Evolutionary conservation across 2,329 filamentous ascomycete species (phyloP).

Genomic region (Byssochlamys sp.): DNA sequence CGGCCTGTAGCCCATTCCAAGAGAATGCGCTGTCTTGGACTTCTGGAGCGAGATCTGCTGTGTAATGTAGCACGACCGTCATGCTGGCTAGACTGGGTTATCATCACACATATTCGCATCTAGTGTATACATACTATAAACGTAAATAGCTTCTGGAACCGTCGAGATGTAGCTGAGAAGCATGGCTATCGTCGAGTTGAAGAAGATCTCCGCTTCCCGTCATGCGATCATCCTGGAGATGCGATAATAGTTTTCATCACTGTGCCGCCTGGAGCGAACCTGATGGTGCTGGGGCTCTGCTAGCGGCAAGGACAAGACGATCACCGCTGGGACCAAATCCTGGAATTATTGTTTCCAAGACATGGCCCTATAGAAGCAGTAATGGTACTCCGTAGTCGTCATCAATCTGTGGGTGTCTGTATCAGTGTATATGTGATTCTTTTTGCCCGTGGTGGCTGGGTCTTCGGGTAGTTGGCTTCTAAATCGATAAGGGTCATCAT

Average conservation of each 20-base stretch:
- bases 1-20: neutral
- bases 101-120: neutral
- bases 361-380: neutral
- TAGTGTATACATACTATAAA: neutral
- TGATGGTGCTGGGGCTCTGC: neutral
- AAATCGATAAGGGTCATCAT: neutral
- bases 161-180: neutral
- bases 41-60: neutral
- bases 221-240: neutral
- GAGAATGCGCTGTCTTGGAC: neutral
- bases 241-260: neutral
- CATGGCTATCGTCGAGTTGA: neutral
- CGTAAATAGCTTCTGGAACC: neutral
- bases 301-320: neutral
- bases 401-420: neutral
- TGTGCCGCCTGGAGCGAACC: neutral
- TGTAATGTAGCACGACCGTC: neutral
- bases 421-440: neutral
- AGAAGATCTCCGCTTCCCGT: neutral
- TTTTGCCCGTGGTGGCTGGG: neutral
- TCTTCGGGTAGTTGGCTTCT: neutral
- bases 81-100: neutral
- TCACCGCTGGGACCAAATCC: neutral
- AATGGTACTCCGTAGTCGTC: neutral
- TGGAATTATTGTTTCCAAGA: neutral